These are phyloP conservation scores for Dimocarpus longan DNA, from an alignment of 345 rosid species.

Conservation along the genomic window DNA sequence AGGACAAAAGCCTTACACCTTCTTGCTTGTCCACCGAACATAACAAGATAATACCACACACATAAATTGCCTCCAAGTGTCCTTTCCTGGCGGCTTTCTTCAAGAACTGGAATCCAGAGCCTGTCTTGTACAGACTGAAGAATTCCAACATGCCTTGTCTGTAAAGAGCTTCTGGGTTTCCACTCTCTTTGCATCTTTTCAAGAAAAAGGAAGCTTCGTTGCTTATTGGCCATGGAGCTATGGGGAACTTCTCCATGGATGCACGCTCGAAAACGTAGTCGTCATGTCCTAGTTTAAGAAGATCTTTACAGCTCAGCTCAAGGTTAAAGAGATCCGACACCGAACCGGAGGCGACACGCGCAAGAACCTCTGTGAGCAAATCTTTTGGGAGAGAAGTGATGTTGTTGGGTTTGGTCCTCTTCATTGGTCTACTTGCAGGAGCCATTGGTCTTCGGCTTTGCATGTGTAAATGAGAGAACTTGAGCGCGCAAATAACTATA, in stretches of 20 bases:
- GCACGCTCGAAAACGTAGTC: constrained; percentile 3
- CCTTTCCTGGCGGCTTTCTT: neutral
- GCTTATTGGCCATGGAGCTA: neutral
- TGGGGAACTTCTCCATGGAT: constrained; percentile 4
- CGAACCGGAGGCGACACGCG: constrained; percentile 9
- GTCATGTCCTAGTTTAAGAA: neutral
- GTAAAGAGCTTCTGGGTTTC: neutral
- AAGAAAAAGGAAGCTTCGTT: neutral
- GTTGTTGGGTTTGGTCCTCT: no score
- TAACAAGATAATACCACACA: neutral
- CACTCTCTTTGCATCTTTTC: neutral
- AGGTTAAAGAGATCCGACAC: neutral
- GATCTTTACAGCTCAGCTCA: neutral
- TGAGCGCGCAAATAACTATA: no score
- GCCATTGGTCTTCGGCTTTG: no score
- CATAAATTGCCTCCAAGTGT: neutral
- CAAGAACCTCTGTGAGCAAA: constrained; percentile 11
- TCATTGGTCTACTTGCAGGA: no score
- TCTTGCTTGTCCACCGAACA: neutral
- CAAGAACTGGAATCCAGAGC: neutral
- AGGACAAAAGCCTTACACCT: neutral
- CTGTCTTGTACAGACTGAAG: neutral
- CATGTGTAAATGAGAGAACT: no score
- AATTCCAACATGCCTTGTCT: neutral
- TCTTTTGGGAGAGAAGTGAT: neutral